These are phyloP conservation scores for Daldinia bambusicola DNA, from an alignment of 495 filamentous ascomycete species.

Conservation along the genomic window DNA sequence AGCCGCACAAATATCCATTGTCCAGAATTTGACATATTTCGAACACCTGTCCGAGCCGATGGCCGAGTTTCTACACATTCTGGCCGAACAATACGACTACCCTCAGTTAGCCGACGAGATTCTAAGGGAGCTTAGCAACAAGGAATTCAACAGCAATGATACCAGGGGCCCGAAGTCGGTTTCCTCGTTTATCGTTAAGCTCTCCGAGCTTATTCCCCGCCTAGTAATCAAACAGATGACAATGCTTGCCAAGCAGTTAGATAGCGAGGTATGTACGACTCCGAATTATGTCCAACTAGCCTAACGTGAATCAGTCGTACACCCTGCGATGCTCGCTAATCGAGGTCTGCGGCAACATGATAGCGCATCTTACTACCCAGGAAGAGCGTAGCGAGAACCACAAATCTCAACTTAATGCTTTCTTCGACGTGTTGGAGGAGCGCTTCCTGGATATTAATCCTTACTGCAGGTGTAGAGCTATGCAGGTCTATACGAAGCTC, in stretches of 20 bases:
- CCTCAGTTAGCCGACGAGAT: conserved; percentile 95
- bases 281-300: background rate
- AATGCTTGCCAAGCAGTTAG: conserved; percentile 88
- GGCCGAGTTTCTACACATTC: conserved; percentile 97
- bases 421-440: conserved; percentile 96
- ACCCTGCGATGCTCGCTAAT: conserved; percentile 92
- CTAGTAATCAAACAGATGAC: conserved; percentile 98
- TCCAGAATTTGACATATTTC: conserved; percentile 97
- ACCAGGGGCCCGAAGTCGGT: conserved; percentile 95
- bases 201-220: conserved; percentile 94
- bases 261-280: conserved; percentile 77
- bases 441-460: conserved; percentile 97
- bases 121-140: conserved; percentile 91
- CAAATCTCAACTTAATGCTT: conserved; percentile 93
- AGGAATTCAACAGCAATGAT: conserved; percentile 97
- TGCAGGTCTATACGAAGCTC: conserved; percentile 92
- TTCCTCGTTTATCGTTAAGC: conserved; percentile 92
- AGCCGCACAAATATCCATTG: conserved; percentile 97
- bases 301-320: conserved; percentile 72
- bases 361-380: conserved; percentile 87
- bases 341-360: conserved; percentile 98
- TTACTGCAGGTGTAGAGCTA: conserved; percentile 90
- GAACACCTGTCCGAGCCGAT: conserved; percentile 98
- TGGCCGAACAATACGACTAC: conserved; percentile 97
- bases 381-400: conserved; percentile 90